Percentiles rank a stretch among this genome's conserved stretches.
phyloP scores from a whole-genome alignment of 2,329 filamentous ascomycete species.

The Sporothrix dimorphospora region DNA sequence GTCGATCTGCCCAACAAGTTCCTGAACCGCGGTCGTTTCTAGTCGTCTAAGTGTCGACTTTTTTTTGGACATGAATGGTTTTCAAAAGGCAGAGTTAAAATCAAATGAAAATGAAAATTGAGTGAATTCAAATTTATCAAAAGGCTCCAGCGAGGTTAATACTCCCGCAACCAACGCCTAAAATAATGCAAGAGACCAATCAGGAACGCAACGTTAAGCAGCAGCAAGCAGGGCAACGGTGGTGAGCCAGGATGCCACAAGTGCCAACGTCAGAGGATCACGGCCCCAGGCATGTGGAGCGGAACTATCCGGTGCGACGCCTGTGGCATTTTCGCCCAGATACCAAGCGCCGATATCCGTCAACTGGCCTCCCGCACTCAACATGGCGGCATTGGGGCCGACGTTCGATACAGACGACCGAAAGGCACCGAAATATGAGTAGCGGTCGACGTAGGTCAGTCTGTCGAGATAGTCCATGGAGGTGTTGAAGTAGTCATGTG shows the following conservation, averaged over 20 bases:
- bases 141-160: too few relatives aligned
- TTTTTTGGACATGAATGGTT: not conserved
- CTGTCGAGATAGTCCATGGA: conserved; percentile 69
- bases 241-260: not conserved
- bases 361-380: conserved; percentile 67
- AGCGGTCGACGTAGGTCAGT: conserved; percentile 63
- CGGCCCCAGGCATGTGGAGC: not conserved
- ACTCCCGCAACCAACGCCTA: not conserved
- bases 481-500: conserved; percentile 69
- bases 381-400: conserved; percentile 71
- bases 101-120: not conserved
- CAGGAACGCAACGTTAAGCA: not conserved
- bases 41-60: not conserved
- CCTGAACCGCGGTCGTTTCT: conserved; percentile 46
- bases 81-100: not conserved
- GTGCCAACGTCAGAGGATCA: not conserved
- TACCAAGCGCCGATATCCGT: conserved; percentile 81
- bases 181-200: not conserved
- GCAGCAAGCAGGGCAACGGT: not conserved
- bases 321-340: conserved; percentile 59
- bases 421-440: conserved; percentile 78
- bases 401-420: conserved; percentile 71
- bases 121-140: not conserved
- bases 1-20: conserved; percentile 50
- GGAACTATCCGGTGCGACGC: conserved; percentile 44